phyloP scores from a whole-genome alignment of 306 rosid genomes.

The Senna siamea region DNA sequence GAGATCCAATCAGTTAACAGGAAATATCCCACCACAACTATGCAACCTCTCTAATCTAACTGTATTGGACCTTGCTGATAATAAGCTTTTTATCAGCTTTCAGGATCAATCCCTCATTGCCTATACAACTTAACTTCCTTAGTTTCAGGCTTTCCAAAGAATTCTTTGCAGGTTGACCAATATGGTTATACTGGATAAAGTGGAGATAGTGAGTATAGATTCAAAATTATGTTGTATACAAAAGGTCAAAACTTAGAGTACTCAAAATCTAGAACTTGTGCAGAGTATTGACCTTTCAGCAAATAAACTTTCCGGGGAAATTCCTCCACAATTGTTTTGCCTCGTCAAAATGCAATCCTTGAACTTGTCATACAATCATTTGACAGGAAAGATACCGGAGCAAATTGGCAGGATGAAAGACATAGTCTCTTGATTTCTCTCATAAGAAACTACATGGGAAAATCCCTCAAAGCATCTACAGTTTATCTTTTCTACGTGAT shows the following conservation, averaged over 20 bases:
- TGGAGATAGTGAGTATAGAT: too few species aligned
- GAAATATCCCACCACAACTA: neutral
- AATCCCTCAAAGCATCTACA: slow-evolving; percentile 30
- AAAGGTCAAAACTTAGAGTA: too few species aligned
- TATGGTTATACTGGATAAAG: too few species aligned
- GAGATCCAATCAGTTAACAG: neutral
- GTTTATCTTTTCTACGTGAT: slow-evolving; percentile 25
- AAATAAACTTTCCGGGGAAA: slow-evolving; percentile 34
- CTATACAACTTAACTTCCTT: neutral
- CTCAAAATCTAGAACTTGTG: too few species aligned
- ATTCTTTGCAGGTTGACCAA: too few species aligned
- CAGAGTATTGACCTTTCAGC: slow-evolving; percentile 1
- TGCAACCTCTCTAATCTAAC: neutral
- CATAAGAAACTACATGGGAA: slow-evolving; percentile 12
- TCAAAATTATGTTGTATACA: neutral
- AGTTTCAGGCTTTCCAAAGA: too few species aligned
- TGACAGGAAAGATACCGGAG: slow-evolving; percentile 28
- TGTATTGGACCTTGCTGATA: neutral
- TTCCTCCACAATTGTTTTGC: slow-evolving; percentile 25
- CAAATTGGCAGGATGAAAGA: slow-evolving; percentile 30
- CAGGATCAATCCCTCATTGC: neutral
- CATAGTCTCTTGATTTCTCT: slow-evolving; percentile 38
- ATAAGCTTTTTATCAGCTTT: neutral
- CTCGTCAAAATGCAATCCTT: slow-evolving; percentile 4
- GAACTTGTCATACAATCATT: slow-evolving; percentile 44